A percentile compares a stretch with the other conserved stretches of the same genome.
These are phyloP conservation scores for Fraxinus greggii DNA, from an alignment of 305 asterid species.

Conservation along the genomic window DNA sequence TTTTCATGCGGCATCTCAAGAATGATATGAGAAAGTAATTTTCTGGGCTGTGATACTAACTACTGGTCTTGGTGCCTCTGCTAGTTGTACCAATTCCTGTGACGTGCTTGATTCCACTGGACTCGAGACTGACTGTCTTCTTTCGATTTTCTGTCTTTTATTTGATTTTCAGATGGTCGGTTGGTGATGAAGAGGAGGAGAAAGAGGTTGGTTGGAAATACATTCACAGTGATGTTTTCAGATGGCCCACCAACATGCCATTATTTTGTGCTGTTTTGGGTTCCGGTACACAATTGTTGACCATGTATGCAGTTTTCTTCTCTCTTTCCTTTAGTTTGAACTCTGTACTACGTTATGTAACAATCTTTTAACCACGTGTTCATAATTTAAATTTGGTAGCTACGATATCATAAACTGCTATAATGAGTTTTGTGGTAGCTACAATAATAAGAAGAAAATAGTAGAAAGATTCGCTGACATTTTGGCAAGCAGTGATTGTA, in stretches of 20 bases:
- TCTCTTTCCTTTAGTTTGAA: background rate
- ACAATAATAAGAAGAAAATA: background rate
- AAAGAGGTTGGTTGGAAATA: slow-evolving; percentile 80
- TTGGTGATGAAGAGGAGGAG: slow-evolving; percentile 81
- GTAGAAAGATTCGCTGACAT: background rate
- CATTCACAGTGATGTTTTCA: slow-evolving; percentile 64
- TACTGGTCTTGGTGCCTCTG: slow-evolving; percentile 10
- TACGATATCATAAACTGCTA: background rate
- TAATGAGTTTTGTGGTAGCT: background rate
- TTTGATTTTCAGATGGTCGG: slow-evolving; percentile 53
- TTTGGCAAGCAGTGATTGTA: background rate
- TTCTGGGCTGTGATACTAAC: slow-evolving; percentile 25
- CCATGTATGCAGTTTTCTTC: slow-evolving; percentile 48
- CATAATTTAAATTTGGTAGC: background rate
- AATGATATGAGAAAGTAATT: slow-evolving; percentile 78
- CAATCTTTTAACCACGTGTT: background rate
- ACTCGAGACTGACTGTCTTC: slow-evolving; percentile 5
- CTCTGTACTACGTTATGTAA: background rate
- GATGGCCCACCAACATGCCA: slow-evolving; percentile 63
- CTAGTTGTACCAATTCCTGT: slow-evolving; percentile 7
- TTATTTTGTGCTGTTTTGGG: slow-evolving; percentile 78
- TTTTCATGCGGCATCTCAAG: slow-evolving; percentile 66
- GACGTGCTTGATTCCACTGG: slow-evolving; percentile 4
- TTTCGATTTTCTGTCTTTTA: slow-evolving; percentile 12
- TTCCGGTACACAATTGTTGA: slow-evolving; percentile 70